phyloP scores from a whole-genome alignment of 345 rosid genomes.

The Trapa incisa region DNA sequence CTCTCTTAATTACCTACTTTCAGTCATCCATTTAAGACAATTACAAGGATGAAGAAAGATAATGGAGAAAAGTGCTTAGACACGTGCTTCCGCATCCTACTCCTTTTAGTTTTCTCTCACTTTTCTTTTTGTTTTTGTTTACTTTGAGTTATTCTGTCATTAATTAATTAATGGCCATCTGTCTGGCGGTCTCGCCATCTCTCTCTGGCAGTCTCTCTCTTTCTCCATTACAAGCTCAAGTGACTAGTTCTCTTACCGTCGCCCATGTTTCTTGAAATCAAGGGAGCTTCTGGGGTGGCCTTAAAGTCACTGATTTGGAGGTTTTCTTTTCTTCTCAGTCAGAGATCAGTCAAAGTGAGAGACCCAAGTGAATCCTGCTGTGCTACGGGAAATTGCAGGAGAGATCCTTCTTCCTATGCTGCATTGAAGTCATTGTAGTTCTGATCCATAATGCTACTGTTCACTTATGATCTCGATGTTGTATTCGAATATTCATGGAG shows the following conservation, averaged over 20 bases:
- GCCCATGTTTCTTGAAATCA: background rate
- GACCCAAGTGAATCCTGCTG: background rate
- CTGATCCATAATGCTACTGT: background rate
- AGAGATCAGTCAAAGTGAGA: background rate
- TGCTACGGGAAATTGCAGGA: background rate
- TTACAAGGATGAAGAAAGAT: background rate
- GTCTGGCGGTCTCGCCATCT: background rate
- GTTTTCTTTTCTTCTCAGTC: background rate
- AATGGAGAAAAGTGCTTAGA: background rate
- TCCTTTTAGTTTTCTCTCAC: background rate
- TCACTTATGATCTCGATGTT: background rate
- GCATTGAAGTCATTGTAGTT: no score
- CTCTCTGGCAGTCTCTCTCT: constrained; percentile 13
- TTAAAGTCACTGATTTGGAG: background rate
- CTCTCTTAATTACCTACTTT: background rate
- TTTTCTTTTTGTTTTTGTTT: no score
- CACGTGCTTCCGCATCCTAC: background rate
- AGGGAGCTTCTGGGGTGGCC: constrained; percentile 1
- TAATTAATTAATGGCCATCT: no score
- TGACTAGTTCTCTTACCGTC: background rate
- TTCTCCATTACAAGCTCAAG: constrained; percentile 26
- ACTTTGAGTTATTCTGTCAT: no score
- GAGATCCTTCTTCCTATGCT: background rate
- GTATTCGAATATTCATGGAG: background rate
- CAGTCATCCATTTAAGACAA: background rate